Evolutionary conservation across 768 basidiomycete genomes (phyloP), one percentile per base, ranked within the genome.

Genomic region (Coprinopsis strossmayeri): DNA sequence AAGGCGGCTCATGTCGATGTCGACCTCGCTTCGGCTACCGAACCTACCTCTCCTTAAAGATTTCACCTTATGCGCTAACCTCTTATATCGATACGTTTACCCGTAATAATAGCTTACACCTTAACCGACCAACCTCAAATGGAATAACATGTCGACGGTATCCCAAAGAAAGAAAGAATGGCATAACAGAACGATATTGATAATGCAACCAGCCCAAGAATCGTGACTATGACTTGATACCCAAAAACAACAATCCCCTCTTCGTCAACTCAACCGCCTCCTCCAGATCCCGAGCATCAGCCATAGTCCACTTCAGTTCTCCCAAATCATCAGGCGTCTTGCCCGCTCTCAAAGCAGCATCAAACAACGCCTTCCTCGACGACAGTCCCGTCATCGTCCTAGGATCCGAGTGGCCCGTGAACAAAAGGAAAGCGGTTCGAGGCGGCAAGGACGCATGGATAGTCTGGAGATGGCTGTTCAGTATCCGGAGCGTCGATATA

Each of bases 371-470:
- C 64, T 91, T 87, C 43, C 83, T 73, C 3, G 77, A 77, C 55
- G 82, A 83, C 18, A 98, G 68, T 21, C 73, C 62, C 2, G 85
- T 71, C 90, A 95, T 92, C 5, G 64, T 69, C 0, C 90, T 79
- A 0, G 94, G 93, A 62, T 96, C 90, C 0, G 83, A 82, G 59
- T 97, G 91, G 1, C 94, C 93, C 0, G 87, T 89, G 59, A 96
- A 82, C 32, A 98, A 71, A 46, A 97, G 66, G 18, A 97, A 63
- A 0, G 91, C 92, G 0, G 93, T 91, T 18, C 83, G 79, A 2
- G 83, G 62, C 0, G 93, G 92, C 0, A 98, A 76, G 0, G 81
- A 62, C 0, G 74, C 68, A 58, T 94, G 82, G 0, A 97, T 67
- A 1, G 66, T 58, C 30, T 65, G 62, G 3, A 97, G 74, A 5